A percentile compares a stretch with the other conserved stretches of the same genome.
Evolutionary conservation across 129 eudicot genomes (phyloP).

Genomic region (Pittosporum tobira): DNA sequence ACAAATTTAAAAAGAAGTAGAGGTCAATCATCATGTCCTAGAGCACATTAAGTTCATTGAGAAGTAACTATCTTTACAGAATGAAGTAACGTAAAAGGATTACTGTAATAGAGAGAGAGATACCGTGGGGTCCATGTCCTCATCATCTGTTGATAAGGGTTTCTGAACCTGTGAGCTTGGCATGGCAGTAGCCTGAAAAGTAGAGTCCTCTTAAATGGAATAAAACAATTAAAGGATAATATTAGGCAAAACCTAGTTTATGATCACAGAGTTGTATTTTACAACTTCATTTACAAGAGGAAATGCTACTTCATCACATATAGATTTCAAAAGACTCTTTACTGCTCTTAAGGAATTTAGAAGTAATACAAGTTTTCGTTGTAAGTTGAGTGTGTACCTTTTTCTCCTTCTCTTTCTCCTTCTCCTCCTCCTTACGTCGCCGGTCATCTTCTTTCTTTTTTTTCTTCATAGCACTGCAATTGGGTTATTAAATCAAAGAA

Average conservation of each 20-base stretch:
- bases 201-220: neutral
- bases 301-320: neutral
- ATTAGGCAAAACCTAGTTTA: too few relatives aligned
- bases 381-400: slow-evolving; percentile 18
- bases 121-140: slow-evolving; percentile 95
- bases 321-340: neutral
- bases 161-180: slow-evolving; percentile 37
- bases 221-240: neutral
- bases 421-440: slow-evolving; percentile 34
- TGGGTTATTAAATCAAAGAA: neutral
- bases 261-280: neutral
- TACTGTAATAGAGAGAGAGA: neutral
- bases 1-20: neutral
- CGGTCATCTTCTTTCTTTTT: slow-evolving; percentile 48
- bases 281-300: neutral
- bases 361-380: too few relatives aligned
- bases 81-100: neutral
- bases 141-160: slow-evolving; percentile 59
- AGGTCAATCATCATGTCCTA: neutral
- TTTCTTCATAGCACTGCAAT: slow-evolving; percentile 37
- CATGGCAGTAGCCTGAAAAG: slow-evolving; percentile 37
- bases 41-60: too few relatives aligned
- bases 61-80: neutral
- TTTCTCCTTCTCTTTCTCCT: too few relatives aligned
- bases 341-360: too few relatives aligned